Conservation (phyloP, 306 rosid genomes). For the Vigna angularis region DNA sequence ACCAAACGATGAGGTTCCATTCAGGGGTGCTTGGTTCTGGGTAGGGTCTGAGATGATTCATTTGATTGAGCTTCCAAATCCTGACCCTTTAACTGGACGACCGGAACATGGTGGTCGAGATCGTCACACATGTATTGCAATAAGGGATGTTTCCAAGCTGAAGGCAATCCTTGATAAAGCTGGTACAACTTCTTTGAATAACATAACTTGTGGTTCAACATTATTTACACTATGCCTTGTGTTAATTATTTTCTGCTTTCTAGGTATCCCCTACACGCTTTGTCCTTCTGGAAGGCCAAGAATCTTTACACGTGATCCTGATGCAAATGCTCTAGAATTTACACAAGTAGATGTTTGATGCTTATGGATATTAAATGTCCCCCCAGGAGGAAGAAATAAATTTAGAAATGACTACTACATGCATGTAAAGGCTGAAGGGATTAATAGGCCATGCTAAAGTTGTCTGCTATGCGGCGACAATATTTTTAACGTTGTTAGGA, state of each 20-base stretch:
- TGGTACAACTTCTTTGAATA: constrained; percentile 53
- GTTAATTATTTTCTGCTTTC: constrained; percentile 14
- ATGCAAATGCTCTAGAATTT: constrained; percentile 91
- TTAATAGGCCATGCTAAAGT: not conserved
- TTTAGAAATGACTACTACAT: constrained; percentile 41
- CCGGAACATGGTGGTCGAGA: constrained; percentile 93
- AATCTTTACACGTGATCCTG: constrained; percentile 89
- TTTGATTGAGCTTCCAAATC: constrained; percentile 97
- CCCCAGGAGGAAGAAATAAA: constrained; percentile 18
- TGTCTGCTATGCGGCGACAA: constrained; percentile 35
- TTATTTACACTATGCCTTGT: constrained; percentile 2
- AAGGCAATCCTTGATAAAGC: constrained; percentile 81
- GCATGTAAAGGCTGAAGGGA: constrained; percentile 23
- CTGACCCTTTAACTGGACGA: constrained; percentile 90
- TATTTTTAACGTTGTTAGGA: not conserved
- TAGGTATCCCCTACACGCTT: constrained; percentile 90
- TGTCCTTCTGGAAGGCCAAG: constrained; percentile 97
- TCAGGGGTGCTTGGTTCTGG: constrained; percentile 98
- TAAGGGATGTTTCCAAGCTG: constrained; percentile 80
- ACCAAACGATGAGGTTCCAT: constrained; percentile 94
- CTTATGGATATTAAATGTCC: constrained; percentile 26
- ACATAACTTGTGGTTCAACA: not conserved
- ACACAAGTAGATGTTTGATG: constrained; percentile 73
- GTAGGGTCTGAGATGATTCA: constrained; percentile 98
- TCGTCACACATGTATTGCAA: constrained; percentile 87